These are phyloP conservation scores for Termitomyces sp. DNA, from an alignment of 768 basidiomycete genomes.

Conservation along the genomic window DNA sequence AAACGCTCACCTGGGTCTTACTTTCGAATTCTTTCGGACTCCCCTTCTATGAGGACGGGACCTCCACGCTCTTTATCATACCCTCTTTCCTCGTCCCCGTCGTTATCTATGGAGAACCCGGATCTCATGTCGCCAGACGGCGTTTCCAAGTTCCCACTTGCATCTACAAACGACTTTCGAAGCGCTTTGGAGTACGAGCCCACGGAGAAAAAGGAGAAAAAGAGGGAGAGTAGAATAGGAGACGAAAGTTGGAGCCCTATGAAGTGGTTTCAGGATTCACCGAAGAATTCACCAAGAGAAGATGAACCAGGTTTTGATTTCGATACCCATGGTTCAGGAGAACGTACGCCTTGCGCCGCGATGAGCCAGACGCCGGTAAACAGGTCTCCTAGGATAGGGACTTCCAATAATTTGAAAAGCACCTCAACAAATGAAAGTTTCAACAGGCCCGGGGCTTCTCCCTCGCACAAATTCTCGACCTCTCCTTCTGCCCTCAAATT, in stretches of 20 bases:
- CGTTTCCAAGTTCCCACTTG: constrained; percentile 17
- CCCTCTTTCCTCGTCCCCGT: constrained; percentile 40
- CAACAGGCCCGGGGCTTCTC: not conserved
- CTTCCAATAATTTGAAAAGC: not conserved
- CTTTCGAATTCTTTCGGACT: constrained; percentile 28
- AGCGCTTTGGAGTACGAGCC: constrained; percentile 54
- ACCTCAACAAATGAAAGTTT: constrained; percentile 6
- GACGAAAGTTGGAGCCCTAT: constrained; percentile 52
- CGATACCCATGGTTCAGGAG: not conserved
- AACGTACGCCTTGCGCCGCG: not conserved
- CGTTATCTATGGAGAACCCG: constrained; percentile 19
- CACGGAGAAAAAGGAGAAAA: constrained; percentile 50
- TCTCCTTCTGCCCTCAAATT: constrained; percentile 9
- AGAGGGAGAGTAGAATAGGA: constrained; percentile 36
- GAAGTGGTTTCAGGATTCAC: constrained; percentile 49
- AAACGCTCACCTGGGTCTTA: constrained; percentile 13
- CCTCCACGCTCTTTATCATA: constrained; percentile 71
- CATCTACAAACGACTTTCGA: constrained; percentile 42
- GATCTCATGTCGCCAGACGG: constrained; percentile 19
- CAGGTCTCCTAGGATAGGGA: not conserved
- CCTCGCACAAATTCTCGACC: constrained; percentile 6
- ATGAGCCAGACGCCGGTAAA: not conserved
- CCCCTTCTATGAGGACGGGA: constrained; percentile 64
- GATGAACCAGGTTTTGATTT: constrained; percentile 34
- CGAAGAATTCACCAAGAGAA: constrained; percentile 45